These are phyloP conservation scores for Funneliformis mosseae DNA, from an alignment of 192 early-diverging fungal genomes.

Conservation along the genomic window DNA sequence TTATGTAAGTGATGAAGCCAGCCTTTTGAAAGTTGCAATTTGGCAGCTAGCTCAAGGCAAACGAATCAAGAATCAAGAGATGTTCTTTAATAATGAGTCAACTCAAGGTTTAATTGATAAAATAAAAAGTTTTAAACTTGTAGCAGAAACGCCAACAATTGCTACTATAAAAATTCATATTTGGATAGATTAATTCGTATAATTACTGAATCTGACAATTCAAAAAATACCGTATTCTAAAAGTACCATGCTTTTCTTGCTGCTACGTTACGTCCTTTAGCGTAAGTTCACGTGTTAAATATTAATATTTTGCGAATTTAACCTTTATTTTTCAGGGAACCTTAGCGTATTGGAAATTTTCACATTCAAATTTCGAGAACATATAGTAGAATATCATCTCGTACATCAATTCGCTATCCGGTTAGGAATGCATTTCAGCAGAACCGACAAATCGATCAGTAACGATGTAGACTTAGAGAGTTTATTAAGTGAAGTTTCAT, in stretches of 20 bases:
- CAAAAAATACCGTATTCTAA: not conserved
- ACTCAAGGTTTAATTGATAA: not conserved
- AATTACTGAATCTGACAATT: not conserved
- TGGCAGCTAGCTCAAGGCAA: not conserved
- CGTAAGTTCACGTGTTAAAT: not conserved
- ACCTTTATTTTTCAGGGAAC: not conserved
- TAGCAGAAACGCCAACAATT: not conserved
- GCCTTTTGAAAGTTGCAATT: not conserved
- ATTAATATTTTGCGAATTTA: not conserved
- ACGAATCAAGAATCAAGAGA: not conserved
- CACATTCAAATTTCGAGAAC: not conserved
- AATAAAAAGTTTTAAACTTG: not conserved
- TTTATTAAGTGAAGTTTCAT: not conserved
- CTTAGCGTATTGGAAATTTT: not conserved
- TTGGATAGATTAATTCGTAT: not conserved
- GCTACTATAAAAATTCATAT: not conserved
- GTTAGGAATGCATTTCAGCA: not conserved
- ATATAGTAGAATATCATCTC: not conserved
- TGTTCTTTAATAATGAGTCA: not conserved
- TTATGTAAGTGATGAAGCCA: conserved; percentile 9
- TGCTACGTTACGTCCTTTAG: not conserved
- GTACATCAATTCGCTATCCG: not conserved
- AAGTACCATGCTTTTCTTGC: not conserved
- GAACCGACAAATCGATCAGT: not conserved
- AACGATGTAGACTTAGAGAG: not conserved